Evolutionary conservation across 257 asterid genomes (phyloP), one percentile per base, ranked within the genome.

Genomic region (Striga asiatica): DNA sequence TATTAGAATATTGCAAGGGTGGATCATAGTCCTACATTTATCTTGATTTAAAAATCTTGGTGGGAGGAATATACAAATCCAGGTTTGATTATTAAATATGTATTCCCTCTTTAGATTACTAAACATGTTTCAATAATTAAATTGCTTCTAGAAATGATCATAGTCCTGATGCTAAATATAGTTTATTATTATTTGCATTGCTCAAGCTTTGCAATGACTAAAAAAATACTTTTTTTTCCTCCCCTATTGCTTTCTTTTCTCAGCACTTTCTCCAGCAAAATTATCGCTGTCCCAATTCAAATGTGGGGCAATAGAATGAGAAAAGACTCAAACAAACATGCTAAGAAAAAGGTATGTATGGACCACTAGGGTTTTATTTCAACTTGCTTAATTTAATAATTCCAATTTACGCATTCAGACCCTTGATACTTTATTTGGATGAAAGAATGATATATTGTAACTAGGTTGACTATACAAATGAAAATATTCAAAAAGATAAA

Each of bases 211-310:
- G 21, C 17, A 34, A 58, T 7, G 18, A 17, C 8, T 21, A 6
- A 7, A 11, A 8, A 32, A 18, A 3, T 55, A 37, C 9, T 37
- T 10, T 22, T 42, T 14, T 6, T 19, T 32, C 32, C 14, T 24
- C 17, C 50, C 38, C 17, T 19, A 8, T 51, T 62, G 48, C 27
- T 54, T 41, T 50, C 61, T 58, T 22, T 28, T 12, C 24, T 67
- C 37, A 38, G 41, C 49, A 37, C 52, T 47, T 55, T 38, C 20
- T 63, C 66, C 54, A 63, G 59, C 72, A 61, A 61, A 56, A 58
- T 62, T 45, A 62, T 72, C 42, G 20, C 16, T 61, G 65, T 67
- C 78, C n/a, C 60, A 72, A 62, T 58, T 67, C 78, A 67, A 52
- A 61, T 13, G 62, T 55, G 78, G 78, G 70, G 46, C 71, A 64